These are phyloP conservation scores for Excoecaria cochinchinensis DNA, from an alignment of 345 rosid species.

Conservation along the genomic window DNA sequence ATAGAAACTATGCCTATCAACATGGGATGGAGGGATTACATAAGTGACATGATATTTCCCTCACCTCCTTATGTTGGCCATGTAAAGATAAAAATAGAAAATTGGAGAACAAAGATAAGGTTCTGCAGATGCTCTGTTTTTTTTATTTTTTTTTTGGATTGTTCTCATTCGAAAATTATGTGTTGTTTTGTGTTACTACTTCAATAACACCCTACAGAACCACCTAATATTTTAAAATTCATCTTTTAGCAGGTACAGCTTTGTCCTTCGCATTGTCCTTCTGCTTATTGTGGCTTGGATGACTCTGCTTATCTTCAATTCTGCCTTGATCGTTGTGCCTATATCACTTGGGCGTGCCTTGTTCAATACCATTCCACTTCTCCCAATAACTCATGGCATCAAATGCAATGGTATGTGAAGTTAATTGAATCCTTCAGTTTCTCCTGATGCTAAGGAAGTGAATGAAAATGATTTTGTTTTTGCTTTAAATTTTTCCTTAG, in stretches of 20 bases:
- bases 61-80: no score
- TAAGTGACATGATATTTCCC: no score
- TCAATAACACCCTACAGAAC: neutral
- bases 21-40: no score
- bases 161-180: neutral
- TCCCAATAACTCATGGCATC: conserved; percentile 96
- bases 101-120: neutral
- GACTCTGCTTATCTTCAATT: conserved; percentile 89
- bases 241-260: conserved; percentile 69
- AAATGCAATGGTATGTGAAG: conserved; percentile 81
- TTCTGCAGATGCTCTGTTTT: neutral
- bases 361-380: conserved; percentile 87
- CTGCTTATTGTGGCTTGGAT: conserved; percentile 94
- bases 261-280: conserved; percentile 78
- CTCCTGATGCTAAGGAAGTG: conserved; percentile 1
- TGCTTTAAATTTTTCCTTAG: conserved; percentile 35
- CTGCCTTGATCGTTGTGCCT: conserved; percentile 83
- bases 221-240: conserved; percentile 11
- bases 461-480: conserved; percentile 17
- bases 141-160: neutral
- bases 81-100: no score
- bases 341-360: conserved; percentile 92
- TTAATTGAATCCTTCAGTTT: conserved; percentile 4
- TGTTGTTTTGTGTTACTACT: conserved; percentile 2
- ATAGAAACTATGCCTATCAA: no score